Conservation (phyloP, 1,284 basidiomycete species). For the Papiliotrema laurentii region DNA sequence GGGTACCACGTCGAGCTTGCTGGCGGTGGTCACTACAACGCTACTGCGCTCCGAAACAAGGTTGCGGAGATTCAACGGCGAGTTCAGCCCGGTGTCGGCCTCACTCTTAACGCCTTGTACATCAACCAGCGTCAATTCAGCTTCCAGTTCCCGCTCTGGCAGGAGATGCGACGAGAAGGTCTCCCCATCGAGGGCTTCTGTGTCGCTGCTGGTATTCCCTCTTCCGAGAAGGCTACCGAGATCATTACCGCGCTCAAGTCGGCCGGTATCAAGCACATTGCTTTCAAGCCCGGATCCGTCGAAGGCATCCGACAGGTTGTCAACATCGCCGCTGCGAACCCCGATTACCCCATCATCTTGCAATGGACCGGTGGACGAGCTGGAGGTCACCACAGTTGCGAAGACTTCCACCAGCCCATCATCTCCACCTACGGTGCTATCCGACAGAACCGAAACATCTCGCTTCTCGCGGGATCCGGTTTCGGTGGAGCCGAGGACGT, state of each 20-base stretch:
- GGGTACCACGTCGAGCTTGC: conserved; percentile 96
- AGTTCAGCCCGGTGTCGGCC: conserved; percentile 78
- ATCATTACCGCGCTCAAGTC: conserved; percentile 73
- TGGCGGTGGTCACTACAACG: conserved; percentile 95
- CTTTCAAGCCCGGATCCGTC: conserved; percentile 96
- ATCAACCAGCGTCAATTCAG: conserved; percentile 97
- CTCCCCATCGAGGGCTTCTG: conserved; percentile 96
- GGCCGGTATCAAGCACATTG: conserved; percentile 87
- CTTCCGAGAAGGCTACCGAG: conserved; percentile 87
- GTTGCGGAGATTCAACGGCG: conserved; percentile 80
- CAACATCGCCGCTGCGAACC: conserved; percentile 90
- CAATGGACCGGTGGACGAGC: conserved; percentile 99
- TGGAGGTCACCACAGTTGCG: conserved; percentile 97
- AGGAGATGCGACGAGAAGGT: conserved; percentile 93
- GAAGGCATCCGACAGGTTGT: conserved; percentile 96
- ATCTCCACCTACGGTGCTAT: conserved; percentile 85
- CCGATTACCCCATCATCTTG: conserved; percentile 95
- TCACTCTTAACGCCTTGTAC: conserved; percentile 93
- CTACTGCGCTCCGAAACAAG: conserved; percentile 79
- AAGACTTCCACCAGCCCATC: conserved; percentile 98
- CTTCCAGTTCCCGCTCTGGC: conserved; percentile 97
- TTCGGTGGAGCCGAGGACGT: conserved; percentile 94
- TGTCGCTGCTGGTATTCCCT: conserved; percentile 92
- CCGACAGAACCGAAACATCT: conserved; percentile 81
- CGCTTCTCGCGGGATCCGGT: conserved; percentile 91